A percentile compares a stretch with the other conserved stretches of the same genome.
Conservation (phyloP, 2,329 filamentous ascomycete species). For the Scedosporium boydii region DNA sequence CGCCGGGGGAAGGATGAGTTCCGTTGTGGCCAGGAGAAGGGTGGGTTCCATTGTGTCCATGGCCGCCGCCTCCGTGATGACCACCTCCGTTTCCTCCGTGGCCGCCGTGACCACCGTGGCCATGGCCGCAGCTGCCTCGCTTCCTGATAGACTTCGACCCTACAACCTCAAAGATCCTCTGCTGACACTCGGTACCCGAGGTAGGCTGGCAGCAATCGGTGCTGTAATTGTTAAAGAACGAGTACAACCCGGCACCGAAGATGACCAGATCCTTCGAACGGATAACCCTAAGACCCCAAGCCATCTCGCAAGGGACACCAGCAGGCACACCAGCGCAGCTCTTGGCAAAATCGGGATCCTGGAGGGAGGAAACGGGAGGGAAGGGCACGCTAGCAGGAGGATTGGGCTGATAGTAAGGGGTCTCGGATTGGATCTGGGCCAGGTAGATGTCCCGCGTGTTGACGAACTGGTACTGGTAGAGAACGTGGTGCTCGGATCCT, state of each 20-base stretch:
- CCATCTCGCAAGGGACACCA: slow-evolving; percentile 37
- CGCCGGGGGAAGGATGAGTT: not conserved
- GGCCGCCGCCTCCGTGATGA: slow-evolving; percentile 13
- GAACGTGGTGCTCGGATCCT: slow-evolving; percentile 52
- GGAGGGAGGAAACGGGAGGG: slow-evolving; percentile 26
- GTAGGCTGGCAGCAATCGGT: slow-evolving; percentile 33
- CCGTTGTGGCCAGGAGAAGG: not conserved
- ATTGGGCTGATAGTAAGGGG: slow-evolving; percentile 61
- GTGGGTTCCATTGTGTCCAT: slow-evolving; percentile 8
- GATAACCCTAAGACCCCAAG: slow-evolving; percentile 57
- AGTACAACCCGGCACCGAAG: slow-evolving; percentile 59
- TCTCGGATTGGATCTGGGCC: slow-evolving; percentile 59
- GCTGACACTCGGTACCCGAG: slow-evolving; percentile 34
- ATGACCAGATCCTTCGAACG: slow-evolving; percentile 43
- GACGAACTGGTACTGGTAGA: slow-evolving; percentile 61
- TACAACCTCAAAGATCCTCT: slow-evolving; percentile 26
- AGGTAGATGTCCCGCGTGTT: slow-evolving; percentile 52
- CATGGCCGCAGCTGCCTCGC: slow-evolving; percentile 16
- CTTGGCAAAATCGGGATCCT: slow-evolving; percentile 42
- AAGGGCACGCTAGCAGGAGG: slow-evolving; percentile 52
- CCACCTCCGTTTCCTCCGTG: slow-evolving; percentile 17
- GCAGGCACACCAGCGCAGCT: slow-evolving; percentile 29
- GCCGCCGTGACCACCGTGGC: slow-evolving; percentile 17
- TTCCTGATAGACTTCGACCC: slow-evolving; percentile 6
- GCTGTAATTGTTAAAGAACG: slow-evolving; percentile 57